Conservation (phyloP, 805 yeast species). For the Priceomyces melissophilus region DNA sequence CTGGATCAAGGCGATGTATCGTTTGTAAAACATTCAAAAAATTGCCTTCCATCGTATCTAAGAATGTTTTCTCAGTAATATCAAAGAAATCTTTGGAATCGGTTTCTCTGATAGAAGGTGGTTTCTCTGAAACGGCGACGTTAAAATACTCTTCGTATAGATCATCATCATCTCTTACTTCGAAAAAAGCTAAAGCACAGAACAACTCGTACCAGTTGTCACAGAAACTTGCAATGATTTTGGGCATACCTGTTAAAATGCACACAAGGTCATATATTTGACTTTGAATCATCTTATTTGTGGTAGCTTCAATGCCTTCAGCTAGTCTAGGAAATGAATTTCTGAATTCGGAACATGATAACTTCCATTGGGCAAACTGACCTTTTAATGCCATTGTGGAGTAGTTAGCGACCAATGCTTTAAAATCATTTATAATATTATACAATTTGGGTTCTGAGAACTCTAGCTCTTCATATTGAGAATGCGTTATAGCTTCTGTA, state of each 20-base stretch:
- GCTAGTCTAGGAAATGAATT: conserved; percentile 32
- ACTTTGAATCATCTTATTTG: conserved; percentile 24
- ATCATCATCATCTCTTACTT: conserved; percentile 46
- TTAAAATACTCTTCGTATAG: conserved; percentile 33
- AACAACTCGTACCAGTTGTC: conserved; percentile 68
- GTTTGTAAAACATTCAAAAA: conserved; percentile 55
- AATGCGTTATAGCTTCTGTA: conserved; percentile 40
- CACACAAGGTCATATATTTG: conserved; percentile 42
- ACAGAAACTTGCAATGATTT: conserved; percentile 50
- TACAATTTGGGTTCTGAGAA: conserved; percentile 25
- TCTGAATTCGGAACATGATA: conserved; percentile 46
- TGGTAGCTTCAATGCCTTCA: conserved; percentile 19
- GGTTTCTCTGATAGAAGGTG: conserved; percentile 32
- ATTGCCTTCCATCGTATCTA: conserved; percentile 54
- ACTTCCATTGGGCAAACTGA: conserved; percentile 50
- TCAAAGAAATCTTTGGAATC: conserved; percentile 25
- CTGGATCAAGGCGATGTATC: conserved; percentile 55
- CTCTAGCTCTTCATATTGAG: conserved; percentile 40
- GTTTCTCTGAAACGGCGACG: conserved; percentile 30
- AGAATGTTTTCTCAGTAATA: conserved; percentile 39
- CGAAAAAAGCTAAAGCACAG: conserved; percentile 53
- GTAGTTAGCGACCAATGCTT: conserved; percentile 38
- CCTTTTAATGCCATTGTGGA: conserved; percentile 36
- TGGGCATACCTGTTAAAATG: conserved; percentile 46
- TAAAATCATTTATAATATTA: conserved; percentile 40